These are phyloP conservation scores for Aspergillus niger DNA, from an alignment of 2,329 filamentous ascomycete species.

Conservation along the genomic window DNA sequence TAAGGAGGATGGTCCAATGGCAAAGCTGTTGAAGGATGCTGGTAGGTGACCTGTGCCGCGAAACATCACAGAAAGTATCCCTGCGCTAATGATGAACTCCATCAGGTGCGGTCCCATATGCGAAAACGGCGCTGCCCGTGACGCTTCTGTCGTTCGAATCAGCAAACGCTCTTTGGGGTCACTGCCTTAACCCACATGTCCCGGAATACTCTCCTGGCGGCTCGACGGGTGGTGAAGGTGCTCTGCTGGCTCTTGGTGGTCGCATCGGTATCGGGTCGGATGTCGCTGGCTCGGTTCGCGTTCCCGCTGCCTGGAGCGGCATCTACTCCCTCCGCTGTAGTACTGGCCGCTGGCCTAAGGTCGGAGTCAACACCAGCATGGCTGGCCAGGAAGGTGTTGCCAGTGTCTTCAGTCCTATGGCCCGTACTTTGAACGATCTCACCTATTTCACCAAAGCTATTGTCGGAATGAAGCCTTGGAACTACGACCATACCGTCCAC, in stretches of 20 bases:
- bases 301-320: constrained; percentile 84
- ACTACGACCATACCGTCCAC: constrained; percentile 82
- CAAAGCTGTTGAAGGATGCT: constrained; percentile 78
- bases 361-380: constrained; percentile 83
- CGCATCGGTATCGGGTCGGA: constrained; percentile 89
- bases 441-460: constrained; percentile 79
- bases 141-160: constrained; percentile 87
- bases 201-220: constrained; percentile 83
- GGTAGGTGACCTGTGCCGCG: constrained; percentile 40
- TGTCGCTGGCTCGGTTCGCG: constrained; percentile 84
- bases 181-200: constrained; percentile 80
- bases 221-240: constrained; percentile 81
- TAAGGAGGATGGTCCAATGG: constrained; percentile 68
- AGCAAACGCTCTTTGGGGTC: constrained; percentile 77
- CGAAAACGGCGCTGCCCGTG: constrained; percentile 88
- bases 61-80: neutral
- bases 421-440: constrained; percentile 78
- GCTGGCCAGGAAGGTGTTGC: constrained; percentile 87
- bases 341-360: constrained; percentile 86
- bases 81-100: neutral
- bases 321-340: constrained; percentile 86
- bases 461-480: constrained; percentile 82
- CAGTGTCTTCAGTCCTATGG: constrained; percentile 90
- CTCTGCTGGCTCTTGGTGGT: constrained; percentile 76
- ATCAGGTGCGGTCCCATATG: constrained; percentile 79